Evolutionary conservation across 176 grass and related monocot genomes (phyloP), one percentile per base, ranked within the genome.

Genomic region (Cenchrus purpureus): DNA sequence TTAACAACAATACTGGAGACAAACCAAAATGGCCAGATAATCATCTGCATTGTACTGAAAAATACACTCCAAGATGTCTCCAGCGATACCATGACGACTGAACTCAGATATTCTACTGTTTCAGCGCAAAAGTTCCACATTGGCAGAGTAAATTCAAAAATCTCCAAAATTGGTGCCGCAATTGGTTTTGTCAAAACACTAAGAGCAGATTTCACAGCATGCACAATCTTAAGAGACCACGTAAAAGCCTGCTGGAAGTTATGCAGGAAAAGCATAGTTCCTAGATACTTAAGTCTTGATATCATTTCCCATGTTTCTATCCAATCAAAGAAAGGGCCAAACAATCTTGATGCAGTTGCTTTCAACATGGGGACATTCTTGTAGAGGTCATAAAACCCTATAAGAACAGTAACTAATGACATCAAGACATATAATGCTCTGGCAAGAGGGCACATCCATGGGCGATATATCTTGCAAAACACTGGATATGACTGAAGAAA

Each of bases 251-350:
- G 88, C 63, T 96, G 91, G 62, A 96, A 99, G 71, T 99, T 88
- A 83, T 99, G 90, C 68, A 99, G 87, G 65, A 99, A 99, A 89
- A 99, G 91, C 93, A 99, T 99, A 31, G 97, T 99, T 80, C 97
- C 93, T 17, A 99, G 86, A 86, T 99, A 99, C 37, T 93, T 93
- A 25, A 99, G 79, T 83, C 97, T 87, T 79, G 97, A 92, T 79
- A 99, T 90, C 97, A 99, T 99, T 87, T 99, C 97, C 97, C 91
- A 96, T 49, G 94, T 96, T 84, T 99, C 93, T 89, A 99, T 99
- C 97, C 97, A 94, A 78, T 96, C 88, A 90, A 99, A 96, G 71
- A 96, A 92, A 16, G 97, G 97, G 13, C 97, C 97, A 86, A 99
- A 99, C 37, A 99, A 87, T 82, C 89, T 93, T 79, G 97, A 95